These are phyloP conservation scores for Pisolithus sp. DNA, from an alignment of 768 basidiomycete species.

Conservation along the genomic window DNA sequence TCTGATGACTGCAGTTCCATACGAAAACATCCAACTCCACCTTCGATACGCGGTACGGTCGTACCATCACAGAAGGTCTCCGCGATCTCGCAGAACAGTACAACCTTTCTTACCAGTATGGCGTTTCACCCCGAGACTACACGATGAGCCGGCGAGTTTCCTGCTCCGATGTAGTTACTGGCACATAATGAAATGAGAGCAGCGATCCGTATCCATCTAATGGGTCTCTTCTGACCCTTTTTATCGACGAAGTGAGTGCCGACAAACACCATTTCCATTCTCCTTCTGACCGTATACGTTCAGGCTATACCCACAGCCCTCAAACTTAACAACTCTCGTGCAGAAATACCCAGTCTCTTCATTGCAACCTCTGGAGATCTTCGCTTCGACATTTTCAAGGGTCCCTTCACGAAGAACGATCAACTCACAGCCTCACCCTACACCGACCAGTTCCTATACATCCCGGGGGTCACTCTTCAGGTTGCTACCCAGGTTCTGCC, in stretches of 20 bases:
- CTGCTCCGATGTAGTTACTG: not conserved
- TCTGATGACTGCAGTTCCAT: conserved; percentile 46
- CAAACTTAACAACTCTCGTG: conserved; percentile 51
- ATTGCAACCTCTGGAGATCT: conserved; percentile 57
- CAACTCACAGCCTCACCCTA: conserved; percentile 70
- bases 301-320: conserved; percentile 49
- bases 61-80: conserved; percentile 47
- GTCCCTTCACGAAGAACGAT: conserved; percentile 69
- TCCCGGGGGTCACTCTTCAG: conserved; percentile 43
- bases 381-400: conserved; percentile 59
- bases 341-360: conserved; percentile 50
- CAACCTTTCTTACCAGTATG: conserved; percentile 54
- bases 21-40: conserved; percentile 35
- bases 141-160: conserved; percentile 46
- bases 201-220: conserved; percentile 47
- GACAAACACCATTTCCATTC: not conserved
- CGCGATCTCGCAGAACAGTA: conserved; percentile 44
- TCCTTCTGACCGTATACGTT: not conserved
- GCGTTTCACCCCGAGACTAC: conserved; percentile 67
- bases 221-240: conserved; percentile 50
- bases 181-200: not conserved
- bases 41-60: conserved; percentile 55
- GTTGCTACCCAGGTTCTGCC: conserved; percentile 47
- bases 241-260: conserved; percentile 37
- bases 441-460: conserved; percentile 49